Percentiles rank a stretch among this genome's conserved stretches.
Evolutionary conservation across 768 basidiomycete species (phyloP).

Genomic region (Myochromella boudieri): DNA sequence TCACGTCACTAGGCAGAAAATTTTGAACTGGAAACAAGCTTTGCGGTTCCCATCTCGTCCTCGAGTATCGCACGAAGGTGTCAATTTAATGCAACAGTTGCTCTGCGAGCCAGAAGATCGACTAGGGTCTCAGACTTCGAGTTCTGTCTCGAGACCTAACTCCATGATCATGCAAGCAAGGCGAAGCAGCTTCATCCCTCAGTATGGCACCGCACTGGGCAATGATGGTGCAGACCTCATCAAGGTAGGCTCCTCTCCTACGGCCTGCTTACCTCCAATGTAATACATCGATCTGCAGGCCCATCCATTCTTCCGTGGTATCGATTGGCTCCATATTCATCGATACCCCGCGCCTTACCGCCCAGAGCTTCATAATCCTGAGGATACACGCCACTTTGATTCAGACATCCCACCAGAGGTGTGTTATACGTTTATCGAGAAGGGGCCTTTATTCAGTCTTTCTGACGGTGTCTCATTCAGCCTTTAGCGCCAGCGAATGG

Average conservation of each 20-base stretch:
- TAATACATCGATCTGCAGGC: conserved; percentile 40
- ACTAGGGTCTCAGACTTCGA: conserved; percentile 71
- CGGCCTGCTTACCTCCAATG: conserved; percentile 9
- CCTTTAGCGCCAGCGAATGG: conserved; percentile 90
- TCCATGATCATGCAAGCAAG: conserved; percentile 73
- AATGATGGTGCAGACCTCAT: conserved; percentile 88
- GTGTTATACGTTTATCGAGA: too few relatives aligned
- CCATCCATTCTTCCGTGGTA: conserved; percentile 88
- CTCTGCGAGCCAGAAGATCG: conserved; percentile 97
- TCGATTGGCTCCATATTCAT: conserved; percentile 90
- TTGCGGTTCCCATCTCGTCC: conserved; percentile 85
- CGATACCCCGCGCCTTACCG: conserved; percentile 83
- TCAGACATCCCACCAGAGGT: conserved; percentile 92
- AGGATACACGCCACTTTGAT: conserved; percentile 95
- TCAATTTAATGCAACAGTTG: conserved; percentile 84
- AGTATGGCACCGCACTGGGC: conserved; percentile 44
- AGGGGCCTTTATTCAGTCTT: too few relatives aligned
- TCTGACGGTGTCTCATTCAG: conserved; percentile 52
- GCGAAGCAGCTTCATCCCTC: conserved; percentile 68
- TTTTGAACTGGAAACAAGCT: conserved; percentile 90
- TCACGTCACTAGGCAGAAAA: conserved; percentile 95
- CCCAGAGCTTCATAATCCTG: conserved; percentile 77
- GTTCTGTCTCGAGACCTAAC: conserved; percentile 73
- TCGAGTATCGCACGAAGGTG: conserved; percentile 81
- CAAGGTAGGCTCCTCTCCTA: conserved; percentile 53